A percentile compares a stretch with the other conserved stretches of the same genome.
Evolutionary conservation across 768 basidiomycete genomes (phyloP).

Genomic region (Tylopilus sp.): DNA sequence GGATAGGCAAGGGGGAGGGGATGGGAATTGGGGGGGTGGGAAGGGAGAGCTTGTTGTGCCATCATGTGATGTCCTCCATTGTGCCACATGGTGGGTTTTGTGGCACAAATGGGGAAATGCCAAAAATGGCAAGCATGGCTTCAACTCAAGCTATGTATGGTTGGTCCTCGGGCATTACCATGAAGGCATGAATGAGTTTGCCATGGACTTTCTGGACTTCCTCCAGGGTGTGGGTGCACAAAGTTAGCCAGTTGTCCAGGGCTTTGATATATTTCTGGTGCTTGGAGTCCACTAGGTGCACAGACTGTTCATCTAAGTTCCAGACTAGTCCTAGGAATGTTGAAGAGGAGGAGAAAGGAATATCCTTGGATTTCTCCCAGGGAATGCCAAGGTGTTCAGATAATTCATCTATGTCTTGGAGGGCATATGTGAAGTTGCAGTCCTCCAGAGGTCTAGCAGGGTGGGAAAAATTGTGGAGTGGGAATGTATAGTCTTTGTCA

Average conservation of each 20-base stretch:
- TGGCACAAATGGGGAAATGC: no score
- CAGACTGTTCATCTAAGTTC: constrained; percentile 19
- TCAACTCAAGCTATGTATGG: no score
- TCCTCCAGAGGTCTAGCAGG: no score
- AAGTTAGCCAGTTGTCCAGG: neutral
- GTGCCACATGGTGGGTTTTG: no score
- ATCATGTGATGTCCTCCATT: no score
- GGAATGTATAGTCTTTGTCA: neutral
- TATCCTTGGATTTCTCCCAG: constrained; percentile 15
- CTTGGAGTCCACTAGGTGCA: neutral
- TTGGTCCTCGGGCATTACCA: no score
- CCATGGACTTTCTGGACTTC: neutral
- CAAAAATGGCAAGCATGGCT: no score
- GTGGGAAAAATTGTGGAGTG: neutral
- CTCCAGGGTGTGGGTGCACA: neutral
- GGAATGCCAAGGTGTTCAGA: constrained; percentile 7
- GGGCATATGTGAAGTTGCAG: no score
- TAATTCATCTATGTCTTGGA: neutral
- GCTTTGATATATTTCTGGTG: neutral
- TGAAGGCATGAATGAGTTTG: no score
- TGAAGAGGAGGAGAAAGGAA: constrained; percentile 6
- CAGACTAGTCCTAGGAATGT: constrained; percentile 37
- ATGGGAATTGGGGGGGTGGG: no score
- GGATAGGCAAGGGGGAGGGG: no score
- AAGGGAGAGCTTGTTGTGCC: no score